These are phyloP conservation scores for Penicillium robsamsonii DNA, from an alignment of 495 filamentous ascomycete genomes.

Conservation along the genomic window DNA sequence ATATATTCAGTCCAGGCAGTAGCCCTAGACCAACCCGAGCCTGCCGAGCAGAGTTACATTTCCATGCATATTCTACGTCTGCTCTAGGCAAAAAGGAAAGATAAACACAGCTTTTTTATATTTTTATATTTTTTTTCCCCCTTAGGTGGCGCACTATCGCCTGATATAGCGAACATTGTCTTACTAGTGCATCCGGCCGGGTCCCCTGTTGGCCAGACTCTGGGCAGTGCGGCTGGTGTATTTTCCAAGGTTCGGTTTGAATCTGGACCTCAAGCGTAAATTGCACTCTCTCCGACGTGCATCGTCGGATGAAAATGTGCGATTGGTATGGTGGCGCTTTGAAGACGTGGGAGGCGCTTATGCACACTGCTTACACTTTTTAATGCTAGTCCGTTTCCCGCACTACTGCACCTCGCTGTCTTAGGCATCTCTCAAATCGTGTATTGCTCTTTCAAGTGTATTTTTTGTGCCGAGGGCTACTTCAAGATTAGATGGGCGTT, in stretches of 20 bases:
- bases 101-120: background rate
- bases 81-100: conserved; percentile 26
- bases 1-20: background rate
- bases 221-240: conserved; percentile 5
- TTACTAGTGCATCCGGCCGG: conserved; percentile 1
- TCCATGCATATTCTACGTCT: conserved; percentile 49
- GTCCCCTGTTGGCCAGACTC: conserved; percentile 1
- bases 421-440: background rate
- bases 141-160: background rate
- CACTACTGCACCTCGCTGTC: conserved; percentile 9
- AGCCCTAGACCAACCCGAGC: background rate
- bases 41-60: conserved; percentile 26
- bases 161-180: background rate
- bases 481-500: conserved; percentile 1
- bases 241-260: background rate
- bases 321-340: background rate
- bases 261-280: conserved; percentile 2
- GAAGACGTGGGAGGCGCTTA: conserved; percentile 6
- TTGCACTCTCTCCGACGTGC: conserved; percentile 5
- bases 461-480: conserved; percentile 1
- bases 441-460: background rate
- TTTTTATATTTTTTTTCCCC: background rate
- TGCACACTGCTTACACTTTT: background rate
- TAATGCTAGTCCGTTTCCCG: background rate
- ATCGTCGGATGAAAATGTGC: conserved; percentile 5